Base-by-base conservation (phyloP, 129 eudicot genomes). In the Pittosporum tobira region DNA sequence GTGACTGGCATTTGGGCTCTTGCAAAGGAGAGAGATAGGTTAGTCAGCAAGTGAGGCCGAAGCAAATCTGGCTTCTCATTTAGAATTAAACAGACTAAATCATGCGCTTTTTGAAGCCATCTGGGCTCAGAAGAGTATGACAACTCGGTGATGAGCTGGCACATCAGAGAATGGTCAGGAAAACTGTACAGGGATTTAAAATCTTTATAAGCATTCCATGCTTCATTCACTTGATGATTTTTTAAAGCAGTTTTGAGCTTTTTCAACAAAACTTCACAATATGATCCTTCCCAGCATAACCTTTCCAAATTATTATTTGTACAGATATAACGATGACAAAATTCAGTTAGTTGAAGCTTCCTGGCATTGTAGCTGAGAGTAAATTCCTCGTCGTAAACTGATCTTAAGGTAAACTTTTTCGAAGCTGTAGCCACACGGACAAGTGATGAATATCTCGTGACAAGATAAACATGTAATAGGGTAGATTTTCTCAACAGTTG, bases 1-100 rank as follows among this genome's bases (percentile, higher is more conserved):
- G 61, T 72, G 70, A 76, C 34, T 0, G 85, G 77, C 93, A 87
- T 91, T 48, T 81, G 88, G 43, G 89, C 94, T 66, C 99, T 68
- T 42, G 85, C 84, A 53, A 87, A 75, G 0, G 82, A 69, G 36
- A 91, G 74, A 15, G 74, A 65, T 60, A 91, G 83, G 72, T 77
- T 87, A 60, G 72, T 43, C 62, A 87, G 18, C 53, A 65, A 46
- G 20, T 81, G 74, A 23, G 76, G 74, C 15, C 44, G 64, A 70
- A 83, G 76, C 40, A 71, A 40, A 53, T 67, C 89, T 13, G 75
- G 25, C 52, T 81, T 87, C 60, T 72, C 73, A 29, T 71, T 73
- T 5, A 70, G 66, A 51, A 85, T 68, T 8, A 36, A 43, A 47
- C 74, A 40, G 38, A 84, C 85, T 7, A 91, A 45, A 76, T 62